Conservation (phyloP, 73 alveolate genomes). For the Uronychia setigera region DNA sequence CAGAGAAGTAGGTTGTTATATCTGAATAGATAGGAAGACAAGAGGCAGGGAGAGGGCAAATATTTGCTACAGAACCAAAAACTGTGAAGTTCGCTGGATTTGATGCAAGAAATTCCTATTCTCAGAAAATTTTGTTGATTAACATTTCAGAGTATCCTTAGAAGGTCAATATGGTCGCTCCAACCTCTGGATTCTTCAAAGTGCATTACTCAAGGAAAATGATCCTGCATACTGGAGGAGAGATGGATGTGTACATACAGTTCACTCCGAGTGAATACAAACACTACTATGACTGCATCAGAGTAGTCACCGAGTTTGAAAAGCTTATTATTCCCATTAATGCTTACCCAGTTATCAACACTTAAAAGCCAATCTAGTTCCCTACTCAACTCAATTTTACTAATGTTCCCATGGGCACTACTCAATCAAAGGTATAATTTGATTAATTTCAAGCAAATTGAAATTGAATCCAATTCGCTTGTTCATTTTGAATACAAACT, state of each 20-base stretch:
- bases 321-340: background rate
- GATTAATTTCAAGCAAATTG: background rate
- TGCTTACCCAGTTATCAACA: background rate
- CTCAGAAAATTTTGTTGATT: too few species aligned
- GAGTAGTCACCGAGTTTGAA: background rate
- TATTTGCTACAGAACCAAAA: too few species aligned
- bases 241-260: background rate
- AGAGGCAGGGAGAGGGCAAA: too few species aligned
- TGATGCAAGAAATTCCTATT: too few species aligned
- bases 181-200: background rate
- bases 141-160: too few species aligned
- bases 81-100: too few species aligned
- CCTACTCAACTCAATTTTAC: background rate
- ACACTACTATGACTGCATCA: background rate
- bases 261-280: background rate
- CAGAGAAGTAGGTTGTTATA: too few species aligned
- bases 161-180: background rate
- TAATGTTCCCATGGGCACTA: background rate
- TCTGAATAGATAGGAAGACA: too few species aligned
- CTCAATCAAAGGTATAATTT: background rate
- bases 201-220: background rate
- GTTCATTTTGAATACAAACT: background rate
- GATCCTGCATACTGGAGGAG: background rate
- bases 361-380: background rate
- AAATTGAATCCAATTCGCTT: background rate